Evolutionary conservation across 2,329 filamentous ascomycete genomes (phyloP), one percentile per base, ranked within the genome.

Genomic region (Pezicula neosporulosa): DNA sequence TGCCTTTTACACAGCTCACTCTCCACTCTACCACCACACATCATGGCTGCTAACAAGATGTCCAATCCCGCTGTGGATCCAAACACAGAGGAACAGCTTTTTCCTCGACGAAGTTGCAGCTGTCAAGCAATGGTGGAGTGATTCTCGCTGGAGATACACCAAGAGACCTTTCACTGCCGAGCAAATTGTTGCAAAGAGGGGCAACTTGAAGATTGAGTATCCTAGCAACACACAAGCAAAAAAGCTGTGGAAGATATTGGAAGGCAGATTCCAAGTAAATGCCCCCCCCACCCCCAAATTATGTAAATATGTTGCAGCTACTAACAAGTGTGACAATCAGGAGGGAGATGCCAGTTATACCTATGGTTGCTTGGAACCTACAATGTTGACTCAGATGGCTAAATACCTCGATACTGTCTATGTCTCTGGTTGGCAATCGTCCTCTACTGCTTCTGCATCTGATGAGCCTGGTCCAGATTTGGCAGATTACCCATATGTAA

Each of bases 341-440:
- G 88, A 81, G 66, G 83, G 84, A 64, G 88, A 94, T 66, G 89
- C 89, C 44, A 95, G 90, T 73, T 96, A 87, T 76, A 99, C 94
- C 52, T 99, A 97, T 68, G 94, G 94, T 66, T 97, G 94, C 74
- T 80, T 99, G 59, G 94, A 99, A 68, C 94, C 94, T 10, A 96
- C 96, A 51, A 97, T 97, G 89, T 82, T 99, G 69, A 97, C 94
- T 27, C 94, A 99, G 72, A 99, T 99, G 94, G 93, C 93, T 64
- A 96, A 97, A 74, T 97, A 95, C 72, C 81, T 99, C 56, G 94
- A 99, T 68, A 99, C 94, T 33, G 90, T 99, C 69, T 99, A 99
- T 71, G 94, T 99, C 56, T 97, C 94, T 49, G 94, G 94, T 58
- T 99, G 94, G 94, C 94, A 99, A 74, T 96, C 90, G 59, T 97